Evolutionary conservation across 306 rosid genomes (phyloP).

Genomic region (barrel medic (Medicago truncatula)): DNA sequence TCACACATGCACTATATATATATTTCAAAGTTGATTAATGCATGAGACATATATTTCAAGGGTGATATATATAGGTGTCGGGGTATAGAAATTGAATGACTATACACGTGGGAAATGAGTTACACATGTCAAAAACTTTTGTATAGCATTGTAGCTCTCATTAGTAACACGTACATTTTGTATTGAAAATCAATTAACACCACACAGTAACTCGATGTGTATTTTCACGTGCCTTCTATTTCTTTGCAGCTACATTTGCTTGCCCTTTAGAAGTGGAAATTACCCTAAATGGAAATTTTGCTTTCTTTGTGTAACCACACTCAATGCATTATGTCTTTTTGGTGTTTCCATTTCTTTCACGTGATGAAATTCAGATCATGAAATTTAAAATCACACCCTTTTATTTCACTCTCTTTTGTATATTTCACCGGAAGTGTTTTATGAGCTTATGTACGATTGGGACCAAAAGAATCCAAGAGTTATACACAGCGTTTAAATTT

Average conservation of each 20-base stretch:
- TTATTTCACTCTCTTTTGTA: background rate
- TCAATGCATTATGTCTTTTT: slow-evolving; percentile 35
- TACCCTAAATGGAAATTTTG: slow-evolving; percentile 35
- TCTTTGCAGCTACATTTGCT: slow-evolving; percentile 34
- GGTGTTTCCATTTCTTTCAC: slow-evolving; percentile 40
- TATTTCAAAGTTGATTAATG: background rate
- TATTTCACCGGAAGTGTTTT: slow-evolving; percentile 18
- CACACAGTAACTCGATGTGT: slow-evolving; percentile 35
- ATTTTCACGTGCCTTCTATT: slow-evolving; percentile 45
- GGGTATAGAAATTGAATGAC: slow-evolving; percentile 12
- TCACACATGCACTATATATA: background rate
- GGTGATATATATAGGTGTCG: slow-evolving; percentile 42
- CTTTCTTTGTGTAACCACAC: slow-evolving; percentile 41
- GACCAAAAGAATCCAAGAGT: slow-evolving; percentile 11
- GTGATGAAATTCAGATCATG: slow-evolving; percentile 34
- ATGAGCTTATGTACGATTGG: background rate
- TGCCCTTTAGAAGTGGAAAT: slow-evolving; percentile 39
- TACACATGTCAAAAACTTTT: slow-evolving; percentile 40
- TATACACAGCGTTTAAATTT: background rate
- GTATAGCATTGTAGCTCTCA: slow-evolving; percentile 31
- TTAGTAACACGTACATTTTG: slow-evolving; percentile 29
- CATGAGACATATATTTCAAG: slow-evolving; percentile 29
- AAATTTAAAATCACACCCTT: background rate
- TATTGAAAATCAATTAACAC: slow-evolving; percentile 31
- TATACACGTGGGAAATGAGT: slow-evolving; percentile 52